Conservation (phyloP, 441 rosid species). For the Jatropha podagrica region DNA sequence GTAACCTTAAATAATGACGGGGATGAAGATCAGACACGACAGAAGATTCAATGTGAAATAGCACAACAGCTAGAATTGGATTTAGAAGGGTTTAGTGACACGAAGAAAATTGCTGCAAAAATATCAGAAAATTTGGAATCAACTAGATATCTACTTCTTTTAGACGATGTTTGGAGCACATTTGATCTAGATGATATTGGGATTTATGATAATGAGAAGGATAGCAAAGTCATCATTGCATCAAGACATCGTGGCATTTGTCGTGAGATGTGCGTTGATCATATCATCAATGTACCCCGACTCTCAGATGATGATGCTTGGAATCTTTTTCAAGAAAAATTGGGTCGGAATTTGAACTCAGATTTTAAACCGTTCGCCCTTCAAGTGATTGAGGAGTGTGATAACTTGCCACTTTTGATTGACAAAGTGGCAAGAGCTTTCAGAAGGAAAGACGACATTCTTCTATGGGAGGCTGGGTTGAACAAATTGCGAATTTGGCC, state of each 20-base stretch:
- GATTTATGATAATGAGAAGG: constrained; percentile 15
- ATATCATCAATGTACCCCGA: constrained; percentile 6
- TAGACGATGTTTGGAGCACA: constrained; percentile 32
- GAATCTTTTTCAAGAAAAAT: constrained; percentile 23
- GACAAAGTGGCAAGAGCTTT: constrained; percentile 37
- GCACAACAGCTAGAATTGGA: constrained; percentile 13
- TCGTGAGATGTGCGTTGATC: neutral
- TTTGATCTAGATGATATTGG: constrained; percentile 28
- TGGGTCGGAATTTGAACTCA: constrained; percentile 10
- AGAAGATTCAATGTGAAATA: constrained; percentile 16
- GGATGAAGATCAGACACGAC: neutral
- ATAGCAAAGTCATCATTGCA: constrained; percentile 29
- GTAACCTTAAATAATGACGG: constrained; percentile 14
- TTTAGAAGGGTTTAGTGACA: neutral
- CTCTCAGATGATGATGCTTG: constrained; percentile 16
- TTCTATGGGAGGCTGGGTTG: constrained; percentile 33
- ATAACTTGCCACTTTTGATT: constrained; percentile 36
- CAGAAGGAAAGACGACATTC: constrained; percentile 8
- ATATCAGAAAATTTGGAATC: constrained; percentile 25
- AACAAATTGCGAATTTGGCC: neutral
- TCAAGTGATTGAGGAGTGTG: constrained; percentile 33
- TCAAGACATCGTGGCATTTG: constrained; percentile 8
- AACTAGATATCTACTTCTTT: constrained; percentile 33
- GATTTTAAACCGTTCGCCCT: constrained; percentile 13
- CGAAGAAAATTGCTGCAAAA: constrained; percentile 14